Evolutionary conservation across 139 green algal genomes (phyloP).

Genomic region (Mesostigma viride): DNA sequence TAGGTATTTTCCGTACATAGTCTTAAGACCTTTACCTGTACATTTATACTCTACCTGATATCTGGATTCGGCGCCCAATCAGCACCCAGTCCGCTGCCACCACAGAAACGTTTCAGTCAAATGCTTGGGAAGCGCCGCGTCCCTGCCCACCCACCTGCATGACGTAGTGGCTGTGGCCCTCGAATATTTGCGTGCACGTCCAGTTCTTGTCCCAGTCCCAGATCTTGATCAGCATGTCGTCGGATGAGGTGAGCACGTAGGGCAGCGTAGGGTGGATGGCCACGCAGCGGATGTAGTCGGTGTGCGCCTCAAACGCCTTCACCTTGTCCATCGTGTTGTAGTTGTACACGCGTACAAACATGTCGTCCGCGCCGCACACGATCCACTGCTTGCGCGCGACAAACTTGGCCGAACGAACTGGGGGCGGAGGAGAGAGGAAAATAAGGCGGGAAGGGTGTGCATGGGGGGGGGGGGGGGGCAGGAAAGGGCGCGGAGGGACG

Average conservation of each 20-base stretch:
- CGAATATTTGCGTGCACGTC: slow-evolving; percentile 87
- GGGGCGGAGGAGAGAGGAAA: no score
- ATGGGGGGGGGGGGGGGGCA: no score
- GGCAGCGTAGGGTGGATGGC: slow-evolving; percentile 87
- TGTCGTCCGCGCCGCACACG: slow-evolving; percentile 88
- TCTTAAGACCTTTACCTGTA: no score
- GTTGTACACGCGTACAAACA: slow-evolving; percentile 97
- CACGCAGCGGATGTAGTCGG: slow-evolving; percentile 94
- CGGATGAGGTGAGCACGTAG: slow-evolving; percentile 80
- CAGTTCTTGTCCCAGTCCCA: slow-evolving; percentile 98
- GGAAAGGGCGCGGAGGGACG: no score
- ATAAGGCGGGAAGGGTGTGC: no score
- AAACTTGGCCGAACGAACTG: slow-evolving; percentile 92
- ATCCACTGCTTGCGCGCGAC: slow-evolving; percentile 92
- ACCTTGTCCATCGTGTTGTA: slow-evolving; percentile 99
- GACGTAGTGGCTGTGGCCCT: slow-evolving; percentile 97
- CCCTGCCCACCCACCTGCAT: no score
- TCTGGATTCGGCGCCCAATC: no score
- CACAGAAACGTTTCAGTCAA: not conserved
- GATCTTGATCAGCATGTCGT: slow-evolving; percentile 99
- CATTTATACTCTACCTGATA: no score
- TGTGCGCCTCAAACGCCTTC: slow-evolving; percentile 93
- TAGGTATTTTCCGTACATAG: no score
- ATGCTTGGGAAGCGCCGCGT: no score
- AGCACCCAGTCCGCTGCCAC: not conserved